phyloP scores from a whole-genome alignment of 805 yeast genomes.

The Kurtzmaniella fragi region DNA sequence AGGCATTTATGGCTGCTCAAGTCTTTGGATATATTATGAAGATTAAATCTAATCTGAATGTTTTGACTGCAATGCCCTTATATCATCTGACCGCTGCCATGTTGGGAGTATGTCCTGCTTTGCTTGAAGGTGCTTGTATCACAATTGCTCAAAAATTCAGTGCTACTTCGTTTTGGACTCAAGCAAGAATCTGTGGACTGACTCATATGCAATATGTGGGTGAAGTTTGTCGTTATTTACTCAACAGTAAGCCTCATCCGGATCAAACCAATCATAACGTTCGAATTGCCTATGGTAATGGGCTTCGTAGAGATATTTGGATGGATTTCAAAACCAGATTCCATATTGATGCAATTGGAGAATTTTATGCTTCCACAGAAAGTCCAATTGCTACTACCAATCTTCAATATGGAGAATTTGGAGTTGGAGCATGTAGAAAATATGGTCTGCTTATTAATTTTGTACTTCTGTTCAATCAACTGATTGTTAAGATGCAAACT shows the following conservation, averaged over 20 bases:
- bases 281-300: conserved; percentile 81
- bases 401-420: conserved; percentile 71
- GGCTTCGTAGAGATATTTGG: conserved; percentile 89
- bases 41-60: conserved; percentile 47
- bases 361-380: conserved; percentile 92
- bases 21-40: conserved; percentile 68
- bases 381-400: conserved; percentile 85
- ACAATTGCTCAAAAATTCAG: conserved; percentile 81
- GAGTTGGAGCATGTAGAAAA: conserved; percentile 84
- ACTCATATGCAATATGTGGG: conserved; percentile 92
- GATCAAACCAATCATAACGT: conserved; percentile 61
- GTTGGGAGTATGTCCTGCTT: conserved; percentile 71
- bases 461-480: conserved; percentile 49
- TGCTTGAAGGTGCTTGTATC: conserved; percentile 63
- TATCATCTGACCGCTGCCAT: conserved; percentile 93
- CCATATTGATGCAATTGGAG: conserved; percentile 72
- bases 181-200: conserved; percentile 63
- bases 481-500: conserved; percentile 70
- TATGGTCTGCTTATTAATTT: conserved; percentile 59
- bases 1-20: conserved; percentile 64
- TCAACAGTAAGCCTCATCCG: conserved; percentile 60
- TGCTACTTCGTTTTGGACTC: conserved; percentile 84
- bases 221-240: conserved; percentile 83
- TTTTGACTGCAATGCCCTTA: conserved; percentile 91
- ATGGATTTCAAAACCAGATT: conserved; percentile 69